Evolutionary conservation across 495 filamentous ascomycete species (phyloP), one percentile per base, ranked within the genome.

Genomic region (Cercophora newfieldiana): DNA sequence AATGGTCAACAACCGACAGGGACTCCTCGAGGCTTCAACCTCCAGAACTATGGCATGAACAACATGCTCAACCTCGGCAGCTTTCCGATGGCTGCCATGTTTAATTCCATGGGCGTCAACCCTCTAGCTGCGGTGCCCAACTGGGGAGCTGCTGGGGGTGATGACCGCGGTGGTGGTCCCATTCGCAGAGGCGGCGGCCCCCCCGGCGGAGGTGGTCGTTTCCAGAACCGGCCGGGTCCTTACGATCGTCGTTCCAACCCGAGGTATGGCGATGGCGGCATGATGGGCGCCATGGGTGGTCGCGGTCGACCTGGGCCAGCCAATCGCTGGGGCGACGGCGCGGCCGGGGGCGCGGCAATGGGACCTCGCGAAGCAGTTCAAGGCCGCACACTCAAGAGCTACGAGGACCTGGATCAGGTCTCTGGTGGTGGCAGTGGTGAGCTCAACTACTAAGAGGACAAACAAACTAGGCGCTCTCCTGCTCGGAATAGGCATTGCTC

Each of bases 401-500:
- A 99, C 76, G 96, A 98, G 77, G 95, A 99, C 77, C 80, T 99
- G 1, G 95, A 99, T 80, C 94, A 95, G 18, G 83, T 85, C 30
- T 81, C 82, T 16, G 83, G 83, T 18, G 83, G 82, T 50, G 86
- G 61, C 18, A 84, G 84, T n/a, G 82, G 83, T 14, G 87, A 88
- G 73, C 74, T 89, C 30, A 88, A 89, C 74, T 89, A 89, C 73
- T 89, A 71, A 66, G 37, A 1, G 6, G 18, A 19, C 19, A n/a
- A n/a, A n/a, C n/a, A n/a, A n/a, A n/a, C n/a, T n/a, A n/a, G n/a
- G n/a, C n/a, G n/a, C n/a, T n/a, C n/a, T n/a, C n/a, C n/a, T n/a
- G n/a, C n/a, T n/a, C 5, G 2, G 37, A 14, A 8, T 14, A 14
- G 10, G 37, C 37, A 44, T 44, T 44, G 37, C 37, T 44, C 12